Percentiles rank a stretch among this genome's conserved stretches.
These are phyloP conservation scores for Vanrija pseudolonga DNA, from an alignment of 1,284 basidiomycete species.

Conservation along the genomic window DNA sequence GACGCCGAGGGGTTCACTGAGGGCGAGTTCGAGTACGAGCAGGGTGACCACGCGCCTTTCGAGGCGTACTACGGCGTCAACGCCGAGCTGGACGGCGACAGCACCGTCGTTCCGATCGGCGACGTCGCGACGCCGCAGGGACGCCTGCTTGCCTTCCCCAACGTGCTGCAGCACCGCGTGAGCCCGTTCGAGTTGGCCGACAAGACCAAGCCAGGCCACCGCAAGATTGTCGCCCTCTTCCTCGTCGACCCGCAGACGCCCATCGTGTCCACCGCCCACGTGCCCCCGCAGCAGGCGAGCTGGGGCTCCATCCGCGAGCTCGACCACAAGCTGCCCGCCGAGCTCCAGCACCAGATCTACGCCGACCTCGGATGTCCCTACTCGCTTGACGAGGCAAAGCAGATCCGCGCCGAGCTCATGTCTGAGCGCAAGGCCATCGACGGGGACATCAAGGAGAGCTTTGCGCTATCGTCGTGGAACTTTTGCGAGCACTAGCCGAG, in stretches of 20 bases:
- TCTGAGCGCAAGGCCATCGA: slow-evolving; percentile 11
- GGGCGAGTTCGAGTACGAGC: slow-evolving; percentile 2
- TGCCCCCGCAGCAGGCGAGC: slow-evolving; percentile 16
- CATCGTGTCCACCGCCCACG: slow-evolving; percentile 7
- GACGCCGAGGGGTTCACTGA: background rate
- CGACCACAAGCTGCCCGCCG: slow-evolving; percentile 5
- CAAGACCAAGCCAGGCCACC: slow-evolving; percentile 9
- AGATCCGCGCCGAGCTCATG: slow-evolving; percentile 15
- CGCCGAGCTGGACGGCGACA: background rate
- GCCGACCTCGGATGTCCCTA: slow-evolving; percentile 10
- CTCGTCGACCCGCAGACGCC: slow-evolving; percentile 14
- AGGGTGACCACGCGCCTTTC: slow-evolving; percentile 8
- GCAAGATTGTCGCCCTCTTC: slow-evolving; percentile 21
- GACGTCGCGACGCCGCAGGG: background rate
- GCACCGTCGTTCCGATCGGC: background rate
- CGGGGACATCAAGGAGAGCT: background rate
- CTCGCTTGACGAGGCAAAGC: slow-evolving; percentile 10
- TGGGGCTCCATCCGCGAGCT: background rate
- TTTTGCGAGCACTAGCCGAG: slow-evolving; percentile 18
- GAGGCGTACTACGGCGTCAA: background rate
- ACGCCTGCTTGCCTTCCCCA: slow-evolving; percentile 4
- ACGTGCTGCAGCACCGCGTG: slow-evolving; percentile 2
- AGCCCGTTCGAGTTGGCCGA: slow-evolving; percentile 1
- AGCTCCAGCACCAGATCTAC: slow-evolving; percentile 10
- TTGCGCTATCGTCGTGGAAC: background rate